A percentile compares a stretch with the other conserved stretches of the same genome.
Conservation (phyloP, 2,329 filamentous ascomycete genomes). For the Aspergillus tanneri region DNA sequence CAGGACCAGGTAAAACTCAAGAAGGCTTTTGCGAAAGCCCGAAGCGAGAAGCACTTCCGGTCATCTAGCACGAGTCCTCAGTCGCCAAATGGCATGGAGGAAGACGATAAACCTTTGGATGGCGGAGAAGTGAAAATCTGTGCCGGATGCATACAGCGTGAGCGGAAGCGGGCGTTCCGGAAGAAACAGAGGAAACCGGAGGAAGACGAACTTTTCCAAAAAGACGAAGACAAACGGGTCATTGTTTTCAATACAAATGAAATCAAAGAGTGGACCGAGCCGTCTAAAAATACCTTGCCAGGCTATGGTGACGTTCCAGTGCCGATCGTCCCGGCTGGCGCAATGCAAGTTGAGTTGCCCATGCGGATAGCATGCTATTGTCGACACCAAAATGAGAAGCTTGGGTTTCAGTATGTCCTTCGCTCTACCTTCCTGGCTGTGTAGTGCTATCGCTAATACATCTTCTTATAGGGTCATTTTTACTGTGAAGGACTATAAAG, state of each 20-base stretch:
- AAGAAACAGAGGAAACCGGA: slow-evolving; percentile 94
- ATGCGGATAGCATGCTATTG: slow-evolving; percentile 99
- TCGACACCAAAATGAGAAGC: slow-evolving; percentile 89
- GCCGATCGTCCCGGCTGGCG: slow-evolving; percentile 50
- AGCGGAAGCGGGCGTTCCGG: slow-evolving; percentile 83
- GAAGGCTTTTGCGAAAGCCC: slow-evolving; percentile 64
- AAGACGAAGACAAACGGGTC: slow-evolving; percentile 75
- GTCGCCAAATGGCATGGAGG: slow-evolving; percentile 55
- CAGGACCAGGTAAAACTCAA: slow-evolving; percentile 65
- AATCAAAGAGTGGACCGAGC: slow-evolving; percentile 76
- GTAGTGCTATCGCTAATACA: slow-evolving; percentile 7
- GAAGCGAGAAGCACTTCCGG: slow-evolving; percentile 40
- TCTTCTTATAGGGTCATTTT: slow-evolving; percentile 68
- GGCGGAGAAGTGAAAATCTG: slow-evolving; percentile 96
- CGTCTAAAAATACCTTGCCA: slow-evolving; percentile 55
- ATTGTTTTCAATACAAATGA: slow-evolving; percentile 91
- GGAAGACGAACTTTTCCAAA: slow-evolving; percentile 83
- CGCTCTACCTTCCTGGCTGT: not conserved
- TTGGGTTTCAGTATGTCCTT: slow-evolving; percentile 66
- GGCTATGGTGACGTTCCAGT: slow-evolving; percentile 37
- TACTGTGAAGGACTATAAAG: slow-evolving; percentile 80
- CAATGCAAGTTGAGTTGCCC: slow-evolving; percentile 76
- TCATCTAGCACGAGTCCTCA: slow-evolving; percentile 41
- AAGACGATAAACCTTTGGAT: slow-evolving; percentile 72
- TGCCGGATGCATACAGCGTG: slow-evolving; percentile 82